Base-by-base conservation (phyloP, 139 green algal species). In the Chlorella sp. region DNA sequence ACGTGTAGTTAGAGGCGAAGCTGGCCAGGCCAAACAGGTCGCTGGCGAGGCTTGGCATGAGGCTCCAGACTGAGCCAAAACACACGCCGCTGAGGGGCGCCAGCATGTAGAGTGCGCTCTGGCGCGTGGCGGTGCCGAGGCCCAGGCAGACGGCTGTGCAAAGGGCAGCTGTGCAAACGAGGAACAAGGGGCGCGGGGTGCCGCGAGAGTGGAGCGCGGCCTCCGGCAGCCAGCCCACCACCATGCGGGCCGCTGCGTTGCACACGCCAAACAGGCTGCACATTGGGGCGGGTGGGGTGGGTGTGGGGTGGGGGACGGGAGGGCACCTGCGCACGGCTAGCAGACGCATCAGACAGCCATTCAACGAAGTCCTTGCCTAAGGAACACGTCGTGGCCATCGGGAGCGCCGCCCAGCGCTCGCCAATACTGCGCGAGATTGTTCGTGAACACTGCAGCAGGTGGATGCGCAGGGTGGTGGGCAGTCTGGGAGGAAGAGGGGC, bases 31-130 rank as follows among this genome's bases (percentile, higher is more conserved):
- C 84, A 76, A 87, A 89, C 2, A 89, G 58, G 66, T 89, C 84
- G 4, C 67, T 82, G 4, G 86, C 79, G 15, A 94, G 85, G 23
- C 87, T 80, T 8, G 92, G 89, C 40, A 97, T 82, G n/a, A 97
- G 75, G 41, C 74, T 82, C 92, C 91, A 96, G 80, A 93, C 86
- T 23, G 77, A 83, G 11, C 93, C 93, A 82, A 96, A 97, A 0
- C 77, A 74, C 6, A 95, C 74, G 23, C 93, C 93, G 42, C 86
- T 58, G 29, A 90, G 45, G n/a, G 90, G 36, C 3, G 79, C 67
- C 17, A 90, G 76, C 7, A 68, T 27, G 67, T 88, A 87, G 19
- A 95, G 73, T 1, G 69, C 38, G 8, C 46, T n/a, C 41, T 81
- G 23, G 66, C n/a, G 35, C n/a, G n/a, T n/a, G 5, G 71, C 60